Conservation (phyloP, 139 green algal species). For the Parachlorella kessleri region DNA sequence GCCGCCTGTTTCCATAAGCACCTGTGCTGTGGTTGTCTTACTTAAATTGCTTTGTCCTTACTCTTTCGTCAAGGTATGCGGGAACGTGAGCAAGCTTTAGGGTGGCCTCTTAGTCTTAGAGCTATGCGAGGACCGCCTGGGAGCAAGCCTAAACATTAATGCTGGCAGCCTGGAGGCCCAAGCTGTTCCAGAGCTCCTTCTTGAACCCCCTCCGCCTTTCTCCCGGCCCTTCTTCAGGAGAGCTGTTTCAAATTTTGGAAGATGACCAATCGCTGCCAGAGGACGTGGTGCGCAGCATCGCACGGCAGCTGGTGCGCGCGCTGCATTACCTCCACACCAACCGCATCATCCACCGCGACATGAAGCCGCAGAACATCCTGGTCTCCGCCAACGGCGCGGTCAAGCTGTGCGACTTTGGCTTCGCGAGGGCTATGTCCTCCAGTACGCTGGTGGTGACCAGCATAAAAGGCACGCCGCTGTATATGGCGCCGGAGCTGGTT, state of each 20-base stretch:
- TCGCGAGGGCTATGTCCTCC: slow-evolving; percentile 86
- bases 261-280: slow-evolving; percentile 91
- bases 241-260: slow-evolving; percentile 98
- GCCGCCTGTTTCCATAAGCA: too few relatives aligned
- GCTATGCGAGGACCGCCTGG: too few relatives aligned
- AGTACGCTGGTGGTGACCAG: slow-evolving; percentile 94
- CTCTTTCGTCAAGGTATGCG: too few relatives aligned
- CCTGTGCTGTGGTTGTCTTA: too few relatives aligned
- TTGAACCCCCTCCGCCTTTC: too few relatives aligned
- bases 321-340: slow-evolving; percentile 96
- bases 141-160: too few relatives aligned
- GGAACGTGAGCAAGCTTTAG: too few relatives aligned
- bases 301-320: slow-evolving; percentile 89
- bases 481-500: slow-evolving; percentile 99
- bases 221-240: slow-evolving; percentile 51
- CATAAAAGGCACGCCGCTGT: slow-evolving; percentile 98
- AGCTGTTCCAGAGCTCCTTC: too few relatives aligned
- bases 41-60: not conserved
- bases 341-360: slow-evolving; percentile 93
- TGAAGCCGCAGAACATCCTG: slow-evolving; percentile 95
- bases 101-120: too few relatives aligned
- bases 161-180: too few relatives aligned
- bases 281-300: slow-evolving; percentile 80
- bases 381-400: slow-evolving; percentile 68
- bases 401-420: slow-evolving; percentile 95